Evolutionary conservation across 805 yeast species (phyloP), one percentile per base, ranked within the genome.

Genomic region (Candida broadrunensis): DNA sequence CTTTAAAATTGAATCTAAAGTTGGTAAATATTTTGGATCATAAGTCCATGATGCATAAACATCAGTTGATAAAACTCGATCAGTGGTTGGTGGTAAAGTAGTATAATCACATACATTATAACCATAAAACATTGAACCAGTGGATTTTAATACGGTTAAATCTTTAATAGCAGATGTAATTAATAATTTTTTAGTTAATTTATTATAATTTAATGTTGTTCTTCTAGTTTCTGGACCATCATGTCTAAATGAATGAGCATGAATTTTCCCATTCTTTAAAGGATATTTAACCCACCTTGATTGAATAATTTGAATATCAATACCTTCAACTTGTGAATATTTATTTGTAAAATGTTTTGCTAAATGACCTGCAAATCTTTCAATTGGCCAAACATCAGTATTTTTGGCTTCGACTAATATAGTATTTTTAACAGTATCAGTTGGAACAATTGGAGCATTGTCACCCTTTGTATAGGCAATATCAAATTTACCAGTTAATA

Each of bases 351-450:
- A 90, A 62, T 89, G 97, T 54, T 81, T 70, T 34, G 87, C 95
- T 48, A 90, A 69, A 48, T 80, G 87, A 26, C 90, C 88, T 24
- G 93, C 97, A 63, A 88, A 90, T 42, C 84, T 74, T 73, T 90
- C 97, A 49, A 86, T 83, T 44, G 97, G 96, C 85, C 90, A 86
- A 37, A 85, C 91, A 48, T 88, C 87, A 37, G 79, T 75, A 56
- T 77, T 81, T 66, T 85, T 86, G 49, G 96, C 97, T 50, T 86
- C 83, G 25, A 90, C 75, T 58, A 85, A 73, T 48, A 87, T 80
- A 38, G 96, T 89, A 73, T 89, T 89, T 66, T 89, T 89, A 41
- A 88, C 89, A 1, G 96, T 88, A 64, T 89, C 96, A 7, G 97
- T 90, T 44, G 97, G 97, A 37, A 90, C 95, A 55, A 90, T 81